Percentiles rank a stretch among this genome's conserved stretches.
Evolutionary conservation across 1,139 yeast genomes (phyloP).

Genomic region (Wickerhamomyces sp.): DNA sequence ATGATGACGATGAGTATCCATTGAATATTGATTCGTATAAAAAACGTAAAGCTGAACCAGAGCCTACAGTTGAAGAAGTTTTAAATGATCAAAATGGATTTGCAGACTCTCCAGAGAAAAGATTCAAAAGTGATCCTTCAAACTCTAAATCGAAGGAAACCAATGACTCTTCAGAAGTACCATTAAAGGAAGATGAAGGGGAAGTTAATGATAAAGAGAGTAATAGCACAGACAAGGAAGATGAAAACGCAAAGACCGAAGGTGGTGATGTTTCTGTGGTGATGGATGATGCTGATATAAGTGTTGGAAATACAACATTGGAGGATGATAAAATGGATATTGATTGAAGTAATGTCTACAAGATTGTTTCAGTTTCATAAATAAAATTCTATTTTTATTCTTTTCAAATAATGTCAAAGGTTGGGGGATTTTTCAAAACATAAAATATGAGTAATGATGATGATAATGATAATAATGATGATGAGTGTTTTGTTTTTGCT

Average conservation of each 20-base stretch:
- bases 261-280: slow-evolving; percentile 5
- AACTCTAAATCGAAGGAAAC: not conserved
- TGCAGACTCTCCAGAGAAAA: slow-evolving; percentile 1
- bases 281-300: slow-evolving; percentile 7
- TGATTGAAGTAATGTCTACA: slow-evolving; percentile 3
- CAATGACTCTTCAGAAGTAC: not conserved
- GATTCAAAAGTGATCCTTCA: slow-evolving; percentile 1
- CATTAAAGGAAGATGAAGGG: not conserved
- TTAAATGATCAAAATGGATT: not conserved
- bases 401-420: slow-evolving; percentile 1
- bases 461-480: too few species aligned
- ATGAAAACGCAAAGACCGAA: not conserved
- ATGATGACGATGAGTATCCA: slow-evolving; percentile 10
- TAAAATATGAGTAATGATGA: not conserved
- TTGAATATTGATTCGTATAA: slow-evolving; percentile 11
- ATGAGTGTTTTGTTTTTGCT: not conserved
- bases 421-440: not conserved
- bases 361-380: not conserved
- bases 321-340: slow-evolving; percentile 23
- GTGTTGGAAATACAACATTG: slow-evolving; percentile 12
- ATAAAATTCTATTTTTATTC: not conserved
- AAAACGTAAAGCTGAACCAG: slow-evolving; percentile 1
- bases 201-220: not conserved
- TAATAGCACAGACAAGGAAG: not conserved
- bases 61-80: slow-evolving; percentile 9